Evolutionary conservation across 768 basidiomycete species (phyloP).

Genomic region (Dacryopinax spathularia): DNA sequence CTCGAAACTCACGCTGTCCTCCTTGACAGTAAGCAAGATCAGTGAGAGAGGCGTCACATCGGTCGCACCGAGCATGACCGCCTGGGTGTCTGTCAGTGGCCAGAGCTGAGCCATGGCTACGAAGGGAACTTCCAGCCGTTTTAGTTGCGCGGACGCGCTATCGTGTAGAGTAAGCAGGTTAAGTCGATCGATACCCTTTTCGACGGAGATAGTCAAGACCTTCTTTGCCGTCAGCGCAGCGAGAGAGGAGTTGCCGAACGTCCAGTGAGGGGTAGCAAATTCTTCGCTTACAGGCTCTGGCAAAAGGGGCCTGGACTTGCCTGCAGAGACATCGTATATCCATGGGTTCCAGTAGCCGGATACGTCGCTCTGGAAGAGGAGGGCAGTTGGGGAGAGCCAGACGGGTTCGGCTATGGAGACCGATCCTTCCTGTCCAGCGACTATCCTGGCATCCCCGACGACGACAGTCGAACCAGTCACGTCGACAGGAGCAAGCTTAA

Average conservation of each 20-base stretch:
- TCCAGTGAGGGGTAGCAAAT: conserved; percentile 46
- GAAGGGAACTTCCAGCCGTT: conserved; percentile 11
- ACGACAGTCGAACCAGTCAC: conserved; percentile 15
- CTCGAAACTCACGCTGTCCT: conserved; percentile 3
- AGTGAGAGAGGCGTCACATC: conserved; percentile 12
- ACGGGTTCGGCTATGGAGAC: conserved; percentile 44
- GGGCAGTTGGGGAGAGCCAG: conserved; percentile 42
- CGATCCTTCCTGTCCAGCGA: conserved; percentile 40
- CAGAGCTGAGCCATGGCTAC: conserved; percentile 10
- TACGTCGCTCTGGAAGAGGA: conserved; percentile 52
- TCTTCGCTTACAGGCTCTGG: conserved; percentile 36
- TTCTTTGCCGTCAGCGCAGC: conserved; percentile 21
- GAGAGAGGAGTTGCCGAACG: conserved; percentile 35
- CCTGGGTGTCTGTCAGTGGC: conserved; percentile 9
- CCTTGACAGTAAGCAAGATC: conserved; percentile 10
- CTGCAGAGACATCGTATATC: conserved; percentile 29
- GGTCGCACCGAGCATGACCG: conserved; percentile 15
- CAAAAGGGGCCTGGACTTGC: conserved; percentile 29
- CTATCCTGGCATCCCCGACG: conserved; percentile 27
- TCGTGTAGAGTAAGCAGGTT: conserved; percentile 31
- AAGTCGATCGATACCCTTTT: conserved; percentile 31
- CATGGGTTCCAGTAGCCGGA: conserved; percentile 59
- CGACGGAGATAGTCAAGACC: conserved; percentile 22
- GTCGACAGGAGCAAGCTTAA: conserved; percentile 39
- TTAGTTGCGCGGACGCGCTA: conserved; percentile 16